A percentile compares a stretch with the other conserved stretches of the same genome.
Evolutionary conservation across 2,329 filamentous ascomycete species (phyloP).

Genomic region (Epichloe elymi): DNA sequence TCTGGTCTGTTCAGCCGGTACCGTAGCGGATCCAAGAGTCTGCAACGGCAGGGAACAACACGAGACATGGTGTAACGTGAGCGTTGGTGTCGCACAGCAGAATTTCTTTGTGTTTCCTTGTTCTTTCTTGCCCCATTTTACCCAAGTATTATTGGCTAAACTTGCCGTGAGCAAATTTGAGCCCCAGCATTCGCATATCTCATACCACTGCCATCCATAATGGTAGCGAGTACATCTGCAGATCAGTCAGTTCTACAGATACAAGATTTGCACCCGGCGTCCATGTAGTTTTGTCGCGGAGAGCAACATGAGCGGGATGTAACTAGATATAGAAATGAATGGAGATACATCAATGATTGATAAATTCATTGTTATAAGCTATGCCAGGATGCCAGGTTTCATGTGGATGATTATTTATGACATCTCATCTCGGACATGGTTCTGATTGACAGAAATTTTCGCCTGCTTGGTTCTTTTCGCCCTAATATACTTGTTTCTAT

Average conservation of each 20-base stretch:
- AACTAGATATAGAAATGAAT: neutral
- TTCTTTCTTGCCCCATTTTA: neutral
- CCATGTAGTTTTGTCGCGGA: neutral
- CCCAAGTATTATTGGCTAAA: neutral
- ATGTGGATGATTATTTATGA: too few species aligned
- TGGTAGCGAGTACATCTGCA: neutral
- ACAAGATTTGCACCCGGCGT: neutral
- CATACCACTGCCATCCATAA: neutral
- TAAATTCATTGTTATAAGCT: too few species aligned
- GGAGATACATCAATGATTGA: neutral
- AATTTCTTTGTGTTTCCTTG: neutral
- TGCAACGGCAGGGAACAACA: conserved; percentile 7
- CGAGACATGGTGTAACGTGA: conserved; percentile 1
- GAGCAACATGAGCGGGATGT: neutral
- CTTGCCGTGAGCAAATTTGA: neutral
- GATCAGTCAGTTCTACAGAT: neutral
- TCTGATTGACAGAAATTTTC: too few species aligned
- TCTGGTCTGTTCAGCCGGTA: conserved; percentile 17
- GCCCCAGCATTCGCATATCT: neutral
- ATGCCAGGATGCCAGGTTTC: too few species aligned
- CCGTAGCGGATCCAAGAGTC: conserved; percentile 17
- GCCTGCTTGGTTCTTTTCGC: too few species aligned
- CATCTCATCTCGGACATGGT: too few species aligned
- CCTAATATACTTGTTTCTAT: too few species aligned
- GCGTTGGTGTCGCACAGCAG: neutral